Evolutionary conservation across 2,329 filamentous ascomycete genomes (phyloP).

Genomic region (Aspergillus sp.): DNA sequence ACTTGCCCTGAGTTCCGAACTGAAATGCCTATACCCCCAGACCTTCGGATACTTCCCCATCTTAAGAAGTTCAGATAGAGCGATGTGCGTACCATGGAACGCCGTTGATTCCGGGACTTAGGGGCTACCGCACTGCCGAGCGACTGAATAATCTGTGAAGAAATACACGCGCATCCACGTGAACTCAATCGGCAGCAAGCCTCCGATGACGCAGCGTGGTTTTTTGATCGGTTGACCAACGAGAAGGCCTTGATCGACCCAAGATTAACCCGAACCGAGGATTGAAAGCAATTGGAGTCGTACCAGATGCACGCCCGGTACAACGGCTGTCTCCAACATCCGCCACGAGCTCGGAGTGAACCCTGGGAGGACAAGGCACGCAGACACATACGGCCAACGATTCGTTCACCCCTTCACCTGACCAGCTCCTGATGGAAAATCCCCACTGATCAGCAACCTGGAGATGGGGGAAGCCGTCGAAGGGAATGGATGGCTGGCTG

Average conservation of each 20-base stretch:
- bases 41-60: neutral
- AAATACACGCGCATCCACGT: neutral
- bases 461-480: neutral
- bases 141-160: neutral
- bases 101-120: neutral
- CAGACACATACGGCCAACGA: neutral
- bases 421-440: neutral
- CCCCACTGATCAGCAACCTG: constrained; percentile 9
- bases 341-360: neutral
- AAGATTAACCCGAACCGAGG: constrained; percentile 12
- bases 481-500: neutral
- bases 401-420: constrained; percentile 1
- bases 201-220: neutral
- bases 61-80: neutral
- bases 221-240: neutral
- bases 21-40: neutral
- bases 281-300: constrained; percentile 13
- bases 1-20: neutral
- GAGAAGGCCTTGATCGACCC: neutral
- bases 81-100: neutral
- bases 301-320: constrained; percentile 4
- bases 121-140: neutral
- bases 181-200: neutral
- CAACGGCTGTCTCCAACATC: constrained; percentile 14
- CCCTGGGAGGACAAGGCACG: constrained; percentile 1